A percentile compares a stretch with the other conserved stretches of the same genome.
phyloP scores from a whole-genome alignment of 2,329 filamentous ascomycete genomes.

The Ceratocystis cubensis region DNA sequence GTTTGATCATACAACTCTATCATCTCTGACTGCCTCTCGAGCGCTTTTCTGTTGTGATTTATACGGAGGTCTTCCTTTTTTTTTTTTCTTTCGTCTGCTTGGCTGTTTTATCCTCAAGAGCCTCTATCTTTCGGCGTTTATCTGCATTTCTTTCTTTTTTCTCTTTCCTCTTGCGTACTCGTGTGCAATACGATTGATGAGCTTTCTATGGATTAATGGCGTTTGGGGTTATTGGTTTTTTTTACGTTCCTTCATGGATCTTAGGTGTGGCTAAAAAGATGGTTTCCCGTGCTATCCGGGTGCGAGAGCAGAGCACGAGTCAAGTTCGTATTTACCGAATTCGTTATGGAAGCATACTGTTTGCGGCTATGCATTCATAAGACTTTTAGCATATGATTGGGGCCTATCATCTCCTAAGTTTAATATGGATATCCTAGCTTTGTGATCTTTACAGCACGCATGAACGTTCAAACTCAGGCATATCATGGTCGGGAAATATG shows the following conservation, averaged over 20 bases:
- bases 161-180: not conserved
- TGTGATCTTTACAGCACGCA: not conserved
- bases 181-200: not conserved
- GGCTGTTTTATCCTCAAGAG: not conserved
- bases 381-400: too few species aligned
- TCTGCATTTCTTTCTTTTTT: not conserved
- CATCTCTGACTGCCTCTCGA: not conserved
- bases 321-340: not conserved
- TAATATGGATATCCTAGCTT: not conserved
- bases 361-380: too few species aligned
- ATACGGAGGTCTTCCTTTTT: not conserved
- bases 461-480: not conserved
- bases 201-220: not conserved
- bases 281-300: not conserved
- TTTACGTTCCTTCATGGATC: not conserved
- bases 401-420: too few species aligned
- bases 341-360: too few species aligned
- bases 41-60: not conserved
- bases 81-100: not conserved
- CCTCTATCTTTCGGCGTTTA: not conserved
- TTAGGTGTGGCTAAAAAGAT: not conserved
- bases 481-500: not conserved
- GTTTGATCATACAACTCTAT: not conserved
- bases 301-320: not conserved
- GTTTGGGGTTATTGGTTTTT: not conserved